Evolutionary conservation across 257 asterid genomes (phyloP), one percentile per base, ranked within the genome.

Genomic region (Solanum sejunctum): DNA sequence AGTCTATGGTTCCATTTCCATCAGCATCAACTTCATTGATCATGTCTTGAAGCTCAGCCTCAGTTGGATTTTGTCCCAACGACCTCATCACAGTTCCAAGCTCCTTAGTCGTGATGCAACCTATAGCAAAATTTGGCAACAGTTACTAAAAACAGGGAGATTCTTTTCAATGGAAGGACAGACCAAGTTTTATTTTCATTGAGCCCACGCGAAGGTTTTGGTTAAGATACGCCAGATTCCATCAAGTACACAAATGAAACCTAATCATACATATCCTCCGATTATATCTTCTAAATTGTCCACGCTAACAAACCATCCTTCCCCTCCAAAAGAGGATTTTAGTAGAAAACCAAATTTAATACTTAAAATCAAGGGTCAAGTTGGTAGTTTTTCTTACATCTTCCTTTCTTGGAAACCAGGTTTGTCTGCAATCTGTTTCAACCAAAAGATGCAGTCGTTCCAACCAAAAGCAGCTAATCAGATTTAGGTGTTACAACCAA

Each of bases 21-120:
- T 73, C 81, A 73, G 81, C 81, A 73, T 73, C 81, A 45, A 73
- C 81, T 73, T 73, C 81, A 47, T 73, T 73, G 81, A 73, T 73
- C 81, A 73, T 73, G 81, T 47, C 81, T 47, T 73, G 81, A 73
- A 73, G 81, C 60, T 73, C 60, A 73, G 81, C 81, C 81, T 73
- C 81, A 21, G 81, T 73, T 73, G 81, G 81, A 73, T 73, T 73
- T 73, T 73, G 43, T 73, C 81, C 81, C 41, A 73, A 21, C 0
- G 81, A 73, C 56, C 60, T 58, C 81, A 47, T 73, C 81, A 73
- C 81, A 1, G 81, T 73, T 8, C 81, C 81, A 73, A 73, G 81
- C 41, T 73, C 81, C 60, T 73, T 73, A 73, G 81, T 73, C 8
- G 81, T 73, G 60, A 73, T 73, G 60, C 81, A 73, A 73, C 81